Evolutionary conservation across 371 early-diverging fungal species (phyloP), one percentile per base, ranked within the genome.

Genomic region (Mucor mucedo): DNA sequence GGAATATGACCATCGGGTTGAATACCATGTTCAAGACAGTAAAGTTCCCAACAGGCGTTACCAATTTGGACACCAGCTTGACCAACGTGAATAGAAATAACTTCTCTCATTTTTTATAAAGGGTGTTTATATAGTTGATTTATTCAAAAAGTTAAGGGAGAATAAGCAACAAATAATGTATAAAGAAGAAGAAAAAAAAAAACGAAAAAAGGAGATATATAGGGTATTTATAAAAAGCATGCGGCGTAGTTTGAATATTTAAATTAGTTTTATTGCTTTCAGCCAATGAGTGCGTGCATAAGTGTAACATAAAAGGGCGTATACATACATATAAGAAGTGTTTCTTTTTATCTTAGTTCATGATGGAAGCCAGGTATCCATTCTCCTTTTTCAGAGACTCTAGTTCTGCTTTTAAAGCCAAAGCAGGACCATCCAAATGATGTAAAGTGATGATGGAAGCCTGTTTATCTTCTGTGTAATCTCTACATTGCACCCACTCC

Each of bases 31-130:
- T 98, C 98, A 65, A 93, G 88, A 82, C 97, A 96, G 88, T 98
- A 98, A 55, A 73, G 63, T 80, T 99, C 99, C 99, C 99, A 99
- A 87, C 99, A 98, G 85, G 98, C 93, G 89, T 98, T 99, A 90
- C 99, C 99, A 78, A 99, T 99, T 86, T 99, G 99, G 76, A 99
- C 95, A 93, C 99, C 99, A 72, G 99, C 99, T 87, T 99, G 95
- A 75, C 95, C 94, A 67, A 84, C 95, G 91, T 99, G 99, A 81
- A 99, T 86, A 59, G 95, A 95, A 82, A 98, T 95, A 86, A 96
- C 91, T 86, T 99, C 99, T 87, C 99, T 91, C 99, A 98, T 98
- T 53, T 48, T 54, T 60, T 54, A 38, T 52, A 59, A 47, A 52
- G 52, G 66, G 66, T 40, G 60, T 54, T 47, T 59, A 50, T 48